phyloP scores from a whole-genome alignment of 2,329 filamentous ascomycete species.

The Cladosporium colombiae region DNA sequence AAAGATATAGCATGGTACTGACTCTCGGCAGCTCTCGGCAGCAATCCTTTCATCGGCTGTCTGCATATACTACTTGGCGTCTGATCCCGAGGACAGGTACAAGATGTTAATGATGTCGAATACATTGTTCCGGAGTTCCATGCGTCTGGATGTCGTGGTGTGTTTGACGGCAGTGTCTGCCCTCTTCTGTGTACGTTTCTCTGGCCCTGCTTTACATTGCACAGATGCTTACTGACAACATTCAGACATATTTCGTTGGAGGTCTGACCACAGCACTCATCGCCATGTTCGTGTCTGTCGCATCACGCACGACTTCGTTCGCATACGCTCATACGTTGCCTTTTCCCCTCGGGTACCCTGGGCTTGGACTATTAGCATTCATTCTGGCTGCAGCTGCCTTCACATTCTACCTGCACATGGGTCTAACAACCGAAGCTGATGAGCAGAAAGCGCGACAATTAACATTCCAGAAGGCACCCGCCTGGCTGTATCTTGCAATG shows the following conservation, averaged over 20 bases:
- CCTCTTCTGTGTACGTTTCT: conserved; percentile 33
- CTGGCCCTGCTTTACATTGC: no score
- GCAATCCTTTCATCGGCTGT: conserved; percentile 23
- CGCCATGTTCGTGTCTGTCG: conserved; percentile 40
- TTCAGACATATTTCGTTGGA: conserved; percentile 45
- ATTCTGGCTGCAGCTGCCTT: conserved; percentile 33
- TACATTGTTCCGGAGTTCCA: conserved; percentile 41
- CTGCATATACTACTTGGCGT: conserved; percentile 38
- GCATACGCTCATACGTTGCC: conserved; percentile 37
- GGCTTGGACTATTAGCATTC: conserved; percentile 29
- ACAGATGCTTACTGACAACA: not conserved
- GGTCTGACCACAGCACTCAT: conserved; percentile 43
- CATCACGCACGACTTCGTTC: conserved; percentile 35
- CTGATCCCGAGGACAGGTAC: conserved; percentile 39
- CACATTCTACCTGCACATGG: conserved; percentile 33
- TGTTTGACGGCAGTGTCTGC: conserved; percentile 32
- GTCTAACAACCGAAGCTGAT: conserved; percentile 22
- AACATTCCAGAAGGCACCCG: conserved; percentile 26
- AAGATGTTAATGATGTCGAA: conserved; percentile 42
- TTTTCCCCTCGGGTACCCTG: conserved; percentile 31
- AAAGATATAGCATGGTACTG: not conserved
- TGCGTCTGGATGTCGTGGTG: conserved; percentile 32
- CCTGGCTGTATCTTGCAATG: conserved; percentile 41
- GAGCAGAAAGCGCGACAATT: conserved; percentile 5
- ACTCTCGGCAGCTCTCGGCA: conserved; percentile 33